Base-by-base conservation (phyloP, 495 filamentous ascomycete genomes). In the Daldinia concentrica region DNA sequence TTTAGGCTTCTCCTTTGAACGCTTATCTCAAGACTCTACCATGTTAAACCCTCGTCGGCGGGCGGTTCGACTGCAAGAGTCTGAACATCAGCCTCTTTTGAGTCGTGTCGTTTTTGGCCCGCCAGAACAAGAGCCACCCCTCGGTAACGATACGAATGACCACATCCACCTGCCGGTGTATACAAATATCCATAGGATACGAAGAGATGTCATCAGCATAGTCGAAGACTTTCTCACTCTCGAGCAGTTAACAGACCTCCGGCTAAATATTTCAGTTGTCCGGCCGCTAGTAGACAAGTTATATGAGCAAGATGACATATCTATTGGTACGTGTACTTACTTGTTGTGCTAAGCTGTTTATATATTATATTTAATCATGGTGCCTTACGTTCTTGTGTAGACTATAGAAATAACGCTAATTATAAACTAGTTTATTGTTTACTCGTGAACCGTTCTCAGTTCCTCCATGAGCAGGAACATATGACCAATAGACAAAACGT, bases 401-500 rank as follows among this genome's bases (percentile, higher is more conserved):
- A 27, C 32, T 55, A 39, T 50, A n/a, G 24, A 51, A 15, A 32
- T 12, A 9, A 45, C 34, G 11, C 58, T 69, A 69, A 73, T 63
- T 5, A 14, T 12, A 11, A 14, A 6, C 1, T 29, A 67, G 78
- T 81, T 37, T 93, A 92, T 76, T 92, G 89, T 72, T 82, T 93
- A 41, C 84, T 93, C 9, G 90, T 92, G 62, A 93, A 93, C 74
- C 82, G 89, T 29, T 83, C 86, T 3, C 88, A 91, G 64, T 93
- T 93, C 75, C 81, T 91, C 14, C 81, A 85, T 39, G 89, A 92
- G 71, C 90, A 92, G 76, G 78, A 82, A 1, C 86, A 87, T 70
- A 84, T 91, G 74, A 82, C 84, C 64, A 91, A 92, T 68, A 86
- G 87, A 66, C 89, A 91, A 74, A 91, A 89, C 57, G 90, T 92